These are phyloP conservation scores for Aspergillus versicolor DNA, from an alignment of 2,329 filamentous ascomycete genomes.

Conservation along the genomic window DNA sequence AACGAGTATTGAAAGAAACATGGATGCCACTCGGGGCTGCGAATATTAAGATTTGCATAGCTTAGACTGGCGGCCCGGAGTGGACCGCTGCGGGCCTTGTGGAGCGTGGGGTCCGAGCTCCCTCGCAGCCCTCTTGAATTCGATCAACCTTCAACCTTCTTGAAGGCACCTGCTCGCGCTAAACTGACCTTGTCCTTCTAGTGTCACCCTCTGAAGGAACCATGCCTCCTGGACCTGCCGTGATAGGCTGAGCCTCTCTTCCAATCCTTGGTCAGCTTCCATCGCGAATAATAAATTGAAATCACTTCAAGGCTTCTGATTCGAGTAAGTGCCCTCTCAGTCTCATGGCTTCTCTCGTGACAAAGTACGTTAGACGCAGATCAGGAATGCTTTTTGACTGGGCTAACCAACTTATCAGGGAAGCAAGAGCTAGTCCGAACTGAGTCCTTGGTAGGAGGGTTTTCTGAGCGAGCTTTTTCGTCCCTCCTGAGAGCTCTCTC, in stretches of 20 bases:
- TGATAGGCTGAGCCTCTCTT: slow-evolving; percentile 20
- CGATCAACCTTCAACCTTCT: background rate
- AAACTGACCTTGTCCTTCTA: background rate
- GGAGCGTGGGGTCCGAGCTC: slow-evolving; percentile 25
- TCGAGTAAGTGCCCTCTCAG: slow-evolving; percentile 9
- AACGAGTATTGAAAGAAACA: background rate
- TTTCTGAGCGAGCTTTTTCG: slow-evolving; percentile 5
- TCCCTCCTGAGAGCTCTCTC: background rate
- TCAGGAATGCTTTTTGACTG: slow-evolving; percentile 16
- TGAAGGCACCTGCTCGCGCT: slow-evolving; percentile 15
- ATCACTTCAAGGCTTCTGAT: slow-evolving; percentile 16
- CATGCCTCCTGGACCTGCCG: slow-evolving; percentile 11
- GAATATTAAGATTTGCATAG: slow-evolving; percentile 22
- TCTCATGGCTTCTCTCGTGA: slow-evolving; percentile 19
- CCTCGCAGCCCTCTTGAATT: background rate
- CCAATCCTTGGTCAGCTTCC: slow-evolving; percentile 13
- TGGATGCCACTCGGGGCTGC: background rate
- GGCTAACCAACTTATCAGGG: slow-evolving; percentile 6
- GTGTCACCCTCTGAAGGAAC: slow-evolving; percentile 11
- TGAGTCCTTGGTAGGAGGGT: slow-evolving; percentile 7
- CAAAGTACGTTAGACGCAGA: slow-evolving; percentile 25
- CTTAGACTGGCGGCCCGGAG: slow-evolving; percentile 27
- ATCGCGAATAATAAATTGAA: slow-evolving; percentile 20
- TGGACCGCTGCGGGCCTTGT: slow-evolving; percentile 26
- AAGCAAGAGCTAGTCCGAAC: background rate